Base-by-base conservation (phyloP, 805 yeast genomes). In the Pichia cephalocereana region DNA sequence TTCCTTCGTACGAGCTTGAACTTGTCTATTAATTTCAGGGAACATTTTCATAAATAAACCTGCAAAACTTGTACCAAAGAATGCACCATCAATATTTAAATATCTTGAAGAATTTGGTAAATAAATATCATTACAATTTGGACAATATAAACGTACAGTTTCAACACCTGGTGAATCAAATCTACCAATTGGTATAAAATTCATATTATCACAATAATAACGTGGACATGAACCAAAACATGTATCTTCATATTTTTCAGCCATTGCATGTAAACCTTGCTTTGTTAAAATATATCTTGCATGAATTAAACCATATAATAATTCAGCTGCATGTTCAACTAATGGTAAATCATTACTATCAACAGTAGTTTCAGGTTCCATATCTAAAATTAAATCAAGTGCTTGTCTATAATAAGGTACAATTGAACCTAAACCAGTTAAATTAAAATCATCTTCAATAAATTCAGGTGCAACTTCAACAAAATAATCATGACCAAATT, bases 381-480 rank as follows among this genome's bases (percentile, higher is more conserved):
- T 76, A 65, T 91, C 99, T 53, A 91, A 71, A 51, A 93, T 87
- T 57, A 91, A 76, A 66, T 91, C 96, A 52, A 91, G 69, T 2
- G 98, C 96, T 61, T 89, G 96, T 59, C 91, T 72, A 65, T 90
- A 93, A 62, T 82, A 86, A 5, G 97, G 96, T 10, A 93, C 96
- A 50, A 86, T 80, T 54, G 82, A 76, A 32, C 84, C 75, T 46
- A 93, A 73, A 1, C 98, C 97, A 1, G 98, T 90, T 59, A 93
- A 74, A 63, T 93, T 93, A 74, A 93, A 93, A 56, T 93, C 98
- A 66, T 93, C 99, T 58, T 90, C 97, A 52, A 93, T 87, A 65
- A 89, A 93, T 44, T 88, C 96, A 43, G 86, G 88, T 1, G 89
- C 76, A 7, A 93, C 96, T 57, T 90, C 95, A 41, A 90, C 95